These are phyloP conservation scores for Cryptococcus sp. DNA, from an alignment of 1,284 basidiomycete species.

Conservation along the genomic window DNA sequence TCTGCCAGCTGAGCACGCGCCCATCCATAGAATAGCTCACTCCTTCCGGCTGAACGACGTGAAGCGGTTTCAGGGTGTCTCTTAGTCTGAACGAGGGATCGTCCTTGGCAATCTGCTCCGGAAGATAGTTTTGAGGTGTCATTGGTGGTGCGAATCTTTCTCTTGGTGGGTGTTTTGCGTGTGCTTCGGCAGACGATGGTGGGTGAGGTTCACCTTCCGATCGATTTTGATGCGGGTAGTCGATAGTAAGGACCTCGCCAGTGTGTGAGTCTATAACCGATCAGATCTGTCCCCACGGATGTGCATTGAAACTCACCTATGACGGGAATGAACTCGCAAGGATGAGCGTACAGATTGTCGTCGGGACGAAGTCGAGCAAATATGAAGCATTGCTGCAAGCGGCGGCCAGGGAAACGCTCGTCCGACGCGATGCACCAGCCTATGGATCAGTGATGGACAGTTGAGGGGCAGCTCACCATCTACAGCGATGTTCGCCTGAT, in stretches of 20 bases:
- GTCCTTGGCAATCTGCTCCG: slow-evolving; percentile 49
- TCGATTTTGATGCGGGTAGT: slow-evolving; percentile 41
- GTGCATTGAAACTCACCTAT: slow-evolving; percentile 10
- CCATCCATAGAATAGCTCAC: slow-evolving; percentile 85
- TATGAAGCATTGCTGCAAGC: slow-evolving; percentile 54
- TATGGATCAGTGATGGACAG: slow-evolving; percentile 9
- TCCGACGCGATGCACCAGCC: slow-evolving; percentile 57
- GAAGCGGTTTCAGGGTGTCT: slow-evolving; percentile 78
- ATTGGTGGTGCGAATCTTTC: slow-evolving; percentile 53
- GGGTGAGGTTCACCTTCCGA: slow-evolving; percentile 20
- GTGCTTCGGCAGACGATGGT: slow-evolving; percentile 34
- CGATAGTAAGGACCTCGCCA: slow-evolving; percentile 53
- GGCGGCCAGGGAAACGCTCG: slow-evolving; percentile 51
- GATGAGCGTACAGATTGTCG: slow-evolving; percentile 55
- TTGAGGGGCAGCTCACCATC: slow-evolving; percentile 37
- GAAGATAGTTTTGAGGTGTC: slow-evolving; percentile 52
- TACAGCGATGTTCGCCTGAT: slow-evolving; percentile 49
- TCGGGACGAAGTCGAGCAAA: slow-evolving; percentile 51
- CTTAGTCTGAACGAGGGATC: slow-evolving; percentile 62
- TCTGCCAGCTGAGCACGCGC: slow-evolving; percentile 56
- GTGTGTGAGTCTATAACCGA: slow-evolving; percentile 41
- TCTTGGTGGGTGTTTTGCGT: slow-evolving; percentile 34
- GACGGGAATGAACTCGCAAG: slow-evolving; percentile 53
- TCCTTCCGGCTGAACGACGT: slow-evolving; percentile 85
- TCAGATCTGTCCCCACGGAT: neutral